Evolutionary conservation across 805 yeast species (phyloP).

Genomic region (Ogataea allantospora): DNA sequence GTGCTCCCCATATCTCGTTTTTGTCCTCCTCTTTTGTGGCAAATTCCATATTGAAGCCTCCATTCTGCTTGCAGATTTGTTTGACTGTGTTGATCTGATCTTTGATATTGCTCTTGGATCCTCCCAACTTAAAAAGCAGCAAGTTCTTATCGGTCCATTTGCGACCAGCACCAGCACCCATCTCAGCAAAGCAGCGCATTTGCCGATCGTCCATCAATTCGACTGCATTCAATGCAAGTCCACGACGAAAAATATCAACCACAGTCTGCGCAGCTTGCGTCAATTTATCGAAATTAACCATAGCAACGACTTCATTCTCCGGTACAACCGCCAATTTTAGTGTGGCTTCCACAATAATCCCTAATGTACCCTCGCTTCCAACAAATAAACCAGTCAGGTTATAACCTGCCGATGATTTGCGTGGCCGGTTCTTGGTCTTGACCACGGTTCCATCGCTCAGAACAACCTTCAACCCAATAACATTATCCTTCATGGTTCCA

Average conservation of each 20-base stretch:
- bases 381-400: slow-evolving; percentile 68
- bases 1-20: slow-evolving; percentile 67
- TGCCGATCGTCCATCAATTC: slow-evolving; percentile 69
- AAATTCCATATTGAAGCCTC: slow-evolving; percentile 54
- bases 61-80: slow-evolving; percentile 49
- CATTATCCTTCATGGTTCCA: slow-evolving; percentile 79
- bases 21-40: slow-evolving; percentile 61
- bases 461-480: slow-evolving; percentile 66
- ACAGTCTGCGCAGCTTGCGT: slow-evolving; percentile 70
- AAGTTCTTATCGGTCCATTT: slow-evolving; percentile 32
- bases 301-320: slow-evolving; percentile 60
- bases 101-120: slow-evolving; percentile 37
- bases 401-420: slow-evolving; percentile 79
- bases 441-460: slow-evolving; percentile 77
- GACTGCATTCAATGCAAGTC: slow-evolving; percentile 67
- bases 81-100: slow-evolving; percentile 48
- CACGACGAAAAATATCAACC: slow-evolving; percentile 55
- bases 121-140: slow-evolving; percentile 63
- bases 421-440: slow-evolving; percentile 71
- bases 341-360: slow-evolving; percentile 73
- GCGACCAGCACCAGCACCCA: slow-evolving; percentile 38
- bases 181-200: slow-evolving; percentile 61
- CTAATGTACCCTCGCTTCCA: slow-evolving; percentile 77
- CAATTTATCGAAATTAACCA: slow-evolving; percentile 63
- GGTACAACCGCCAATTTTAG: slow-evolving; percentile 67